phyloP scores from a whole-genome alignment of 768 basidiomycete genomes.

The Suillus subluteus region DNA sequence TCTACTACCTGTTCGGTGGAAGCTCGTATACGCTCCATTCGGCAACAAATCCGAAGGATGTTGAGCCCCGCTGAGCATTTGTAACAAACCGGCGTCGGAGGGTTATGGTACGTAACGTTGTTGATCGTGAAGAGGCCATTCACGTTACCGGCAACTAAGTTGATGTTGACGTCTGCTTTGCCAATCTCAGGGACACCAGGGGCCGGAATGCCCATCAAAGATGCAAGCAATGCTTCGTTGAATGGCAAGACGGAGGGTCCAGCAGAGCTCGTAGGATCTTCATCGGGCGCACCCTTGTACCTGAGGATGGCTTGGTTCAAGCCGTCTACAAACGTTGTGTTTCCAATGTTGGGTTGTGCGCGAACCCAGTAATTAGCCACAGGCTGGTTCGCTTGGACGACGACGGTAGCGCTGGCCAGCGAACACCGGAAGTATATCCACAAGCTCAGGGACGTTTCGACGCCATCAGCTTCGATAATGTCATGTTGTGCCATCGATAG shows the following conservation, averaged over 20 bases:
- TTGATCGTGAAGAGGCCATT: conserved; percentile 33
- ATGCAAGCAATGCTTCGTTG: conserved; percentile 38
- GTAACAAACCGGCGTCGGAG: conserved; percentile 56
- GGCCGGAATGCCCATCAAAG: conserved; percentile 30
- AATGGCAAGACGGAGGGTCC: conserved; percentile 24
- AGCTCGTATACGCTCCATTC: conserved; percentile 49
- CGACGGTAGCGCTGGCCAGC: conserved; percentile 46
- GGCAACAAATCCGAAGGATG: conserved; percentile 56
- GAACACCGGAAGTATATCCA: conserved; percentile 46
- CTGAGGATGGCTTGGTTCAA: conserved; percentile 45
- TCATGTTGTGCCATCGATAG: conserved; percentile 39
- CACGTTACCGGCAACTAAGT: conserved; percentile 23
- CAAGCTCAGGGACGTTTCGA: conserved; percentile 36
- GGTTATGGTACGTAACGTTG: conserved; percentile 38
- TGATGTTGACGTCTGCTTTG: conserved; percentile 36
- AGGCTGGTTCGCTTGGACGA: conserved; percentile 40
- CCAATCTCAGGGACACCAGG: conserved; percentile 37
- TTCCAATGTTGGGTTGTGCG: conserved; percentile 33
- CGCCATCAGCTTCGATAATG: conserved; percentile 49
- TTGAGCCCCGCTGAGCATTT: conserved; percentile 58
- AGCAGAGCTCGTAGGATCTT: conserved; percentile 39
- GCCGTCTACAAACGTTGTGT: conserved; percentile 35
- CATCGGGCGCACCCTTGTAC: conserved; percentile 37
- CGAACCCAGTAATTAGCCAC: conserved; percentile 49
- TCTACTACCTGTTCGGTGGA: conserved; percentile 51